Percentiles rank a stretch among this genome's conserved stretches.
Conservation (phyloP, 352 stramenopile species). For the Ochromonadaceae sp. region DNA sequence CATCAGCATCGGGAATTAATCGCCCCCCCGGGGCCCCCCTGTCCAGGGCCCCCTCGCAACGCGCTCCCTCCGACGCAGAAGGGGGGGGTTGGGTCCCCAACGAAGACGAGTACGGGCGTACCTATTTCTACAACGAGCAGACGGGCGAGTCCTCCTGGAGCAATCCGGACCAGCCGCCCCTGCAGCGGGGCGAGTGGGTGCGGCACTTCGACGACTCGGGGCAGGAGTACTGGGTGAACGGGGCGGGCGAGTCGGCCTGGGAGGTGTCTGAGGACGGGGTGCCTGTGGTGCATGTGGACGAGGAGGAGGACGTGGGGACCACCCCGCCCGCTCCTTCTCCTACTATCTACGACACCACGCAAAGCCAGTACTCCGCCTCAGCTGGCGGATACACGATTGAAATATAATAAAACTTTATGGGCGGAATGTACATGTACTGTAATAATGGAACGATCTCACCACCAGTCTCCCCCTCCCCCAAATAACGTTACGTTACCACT, state of each 20-base stretch:
- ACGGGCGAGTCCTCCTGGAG: conserved; percentile 8
- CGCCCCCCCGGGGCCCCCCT: neutral
- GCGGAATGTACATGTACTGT: too few species aligned
- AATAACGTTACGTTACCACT: too few species aligned
- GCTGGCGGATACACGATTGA: conserved; percentile 13
- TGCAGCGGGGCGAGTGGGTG: conserved; percentile 1
- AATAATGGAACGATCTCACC: too few species aligned
- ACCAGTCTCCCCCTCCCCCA: too few species aligned
- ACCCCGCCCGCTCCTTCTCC: neutral
- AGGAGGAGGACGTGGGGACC: neutral
- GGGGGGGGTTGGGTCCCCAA: conserved; percentile 6
- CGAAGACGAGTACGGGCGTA: neutral
- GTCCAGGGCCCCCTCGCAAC: too few species aligned
- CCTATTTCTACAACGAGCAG: conserved; percentile 8
- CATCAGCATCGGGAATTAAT: neutral
- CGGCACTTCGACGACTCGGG: neutral
- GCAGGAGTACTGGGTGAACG: conserved; percentile 1
- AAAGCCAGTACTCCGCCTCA: neutral
- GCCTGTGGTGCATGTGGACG: neutral
- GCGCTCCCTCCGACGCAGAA: too few species aligned
- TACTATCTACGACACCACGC: neutral
- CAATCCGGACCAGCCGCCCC: neutral
- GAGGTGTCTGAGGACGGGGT: neutral
- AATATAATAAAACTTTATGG: too few species aligned
- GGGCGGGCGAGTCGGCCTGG: neutral